Evolutionary conservation across 768 basidiomycete species (phyloP), one percentile per base, ranked within the genome.

Genomic region (Pisolithus tinctorius): DNA sequence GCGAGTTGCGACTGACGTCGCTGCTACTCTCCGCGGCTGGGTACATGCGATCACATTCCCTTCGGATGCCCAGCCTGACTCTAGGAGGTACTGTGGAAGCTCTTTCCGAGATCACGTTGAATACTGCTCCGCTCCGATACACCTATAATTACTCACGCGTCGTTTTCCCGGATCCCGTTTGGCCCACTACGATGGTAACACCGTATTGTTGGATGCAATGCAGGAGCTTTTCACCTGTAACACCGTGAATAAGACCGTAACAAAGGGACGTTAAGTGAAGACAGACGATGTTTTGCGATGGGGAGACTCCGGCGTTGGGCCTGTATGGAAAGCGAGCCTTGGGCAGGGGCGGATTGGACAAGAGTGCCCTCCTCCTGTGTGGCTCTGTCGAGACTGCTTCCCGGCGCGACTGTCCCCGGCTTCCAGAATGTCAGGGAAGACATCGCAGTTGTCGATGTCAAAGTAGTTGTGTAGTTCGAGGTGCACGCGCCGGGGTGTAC

Each of bases 91-190:
- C 69, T 98, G 96, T 1, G 96, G 95, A 42, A 99, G 77, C 68
- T 99, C 93, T 97, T 50, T 54, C 55, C 51, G 56, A 48, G 40
- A 20, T 20, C 42, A 48, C 42, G 29, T 51, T 34, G 41, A 38
- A 8, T 30, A 37, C 25, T 47, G 27, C 11, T 39, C 48, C 17
- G 55, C 20, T 17, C 13, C 10, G 25, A 13, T 16, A 52, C 7
- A 27, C 29, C 1, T 26, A 34, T 3, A 34, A 34, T 34, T 34
- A 75, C 88, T 65, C 57, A 95, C 93, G 95, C 56, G 95, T 99
- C 6, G 93, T 95, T 71, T 99, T 98, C 43, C 96, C 96, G 52
- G 90, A 96, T 3, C 96, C 96, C 0, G 96, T 98, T 61, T 97
- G 89, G 8, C 89, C 95, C 8, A 95, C 88, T 5, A 98, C 84